A percentile compares a stretch with the other conserved stretches of the same genome.
Conservation (phyloP, 179 eudicot species). For the Amaranthus tricolor region DNA sequence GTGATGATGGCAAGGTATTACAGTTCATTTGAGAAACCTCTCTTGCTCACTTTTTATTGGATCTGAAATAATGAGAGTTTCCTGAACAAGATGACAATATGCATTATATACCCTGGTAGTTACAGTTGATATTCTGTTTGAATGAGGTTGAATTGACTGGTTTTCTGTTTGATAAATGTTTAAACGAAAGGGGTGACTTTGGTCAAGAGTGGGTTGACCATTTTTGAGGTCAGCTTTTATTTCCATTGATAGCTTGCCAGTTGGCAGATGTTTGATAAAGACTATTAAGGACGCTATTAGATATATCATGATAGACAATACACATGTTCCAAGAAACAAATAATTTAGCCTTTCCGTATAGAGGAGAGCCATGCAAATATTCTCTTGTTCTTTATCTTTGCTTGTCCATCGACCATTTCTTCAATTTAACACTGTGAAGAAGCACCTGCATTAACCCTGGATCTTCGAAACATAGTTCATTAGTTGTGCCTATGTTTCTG, state of each 20-base stretch:
- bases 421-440: not conserved
- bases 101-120: not conserved
- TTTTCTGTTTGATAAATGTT: not conserved
- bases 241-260: not conserved
- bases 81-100: not conserved
- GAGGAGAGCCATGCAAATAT: not conserved
- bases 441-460: not conserved
- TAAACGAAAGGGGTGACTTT: not conserved
- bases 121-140: conserved; percentile 4
- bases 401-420: not conserved
- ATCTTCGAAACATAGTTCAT: not conserved
- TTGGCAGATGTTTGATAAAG: not conserved
- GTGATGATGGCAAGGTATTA: conserved; percentile 72
- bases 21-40: not conserved
- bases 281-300: not conserved
- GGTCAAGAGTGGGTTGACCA: not conserved
- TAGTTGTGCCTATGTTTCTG: not conserved
- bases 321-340: not conserved
- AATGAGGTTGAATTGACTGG: not conserved
- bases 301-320: not conserved
- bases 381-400: not conserved
- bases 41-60: not conserved
- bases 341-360: not conserved
- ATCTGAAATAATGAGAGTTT: not conserved
- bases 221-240: not conserved